These are phyloP conservation scores for Chamaenerion angustifolium DNA, from an alignment of 345 rosid genomes.

Conservation along the genomic window DNA sequence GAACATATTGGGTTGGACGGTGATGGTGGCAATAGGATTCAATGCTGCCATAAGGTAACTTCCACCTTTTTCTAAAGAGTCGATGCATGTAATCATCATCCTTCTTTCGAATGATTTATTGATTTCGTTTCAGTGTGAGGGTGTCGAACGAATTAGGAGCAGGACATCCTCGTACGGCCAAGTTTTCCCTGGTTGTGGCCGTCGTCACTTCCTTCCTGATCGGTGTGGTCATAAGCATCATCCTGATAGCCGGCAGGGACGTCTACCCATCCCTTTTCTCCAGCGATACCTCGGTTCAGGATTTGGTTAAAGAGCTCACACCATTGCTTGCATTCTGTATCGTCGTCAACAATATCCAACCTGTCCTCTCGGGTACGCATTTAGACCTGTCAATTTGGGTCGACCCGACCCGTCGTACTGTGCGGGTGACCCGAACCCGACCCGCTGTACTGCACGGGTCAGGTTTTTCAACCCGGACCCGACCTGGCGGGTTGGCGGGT, in stretches of 20 bases:
- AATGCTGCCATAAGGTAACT: conserved; percentile 62
- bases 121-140: neutral
- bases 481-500: no score
- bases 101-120: no score
- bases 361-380: conserved; percentile 43
- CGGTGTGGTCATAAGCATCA: neutral
- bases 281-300: conserved; percentile 1
- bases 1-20: conserved; percentile 72
- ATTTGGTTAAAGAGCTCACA: conserved; percentile 20
- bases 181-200: neutral
- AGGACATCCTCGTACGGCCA: neutral
- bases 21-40: conserved; percentile 64
- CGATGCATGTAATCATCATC: no score
- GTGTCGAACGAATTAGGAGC: conserved; percentile 1
- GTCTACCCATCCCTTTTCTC: conserved; percentile 5
- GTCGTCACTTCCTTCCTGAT: neutral
- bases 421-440: no score
- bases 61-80: no score
- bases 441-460: no score
- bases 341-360: conserved; percentile 48
- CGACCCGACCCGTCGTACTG: no score
- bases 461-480: no score
- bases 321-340: conserved; percentile 44
- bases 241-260: conserved; percentile 2
- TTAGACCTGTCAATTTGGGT: no score